Percentiles rank a stretch among this genome's conserved stretches.
Conservation (phyloP, 176 grass and related monocot species). For the Poa pratensis region DNA sequence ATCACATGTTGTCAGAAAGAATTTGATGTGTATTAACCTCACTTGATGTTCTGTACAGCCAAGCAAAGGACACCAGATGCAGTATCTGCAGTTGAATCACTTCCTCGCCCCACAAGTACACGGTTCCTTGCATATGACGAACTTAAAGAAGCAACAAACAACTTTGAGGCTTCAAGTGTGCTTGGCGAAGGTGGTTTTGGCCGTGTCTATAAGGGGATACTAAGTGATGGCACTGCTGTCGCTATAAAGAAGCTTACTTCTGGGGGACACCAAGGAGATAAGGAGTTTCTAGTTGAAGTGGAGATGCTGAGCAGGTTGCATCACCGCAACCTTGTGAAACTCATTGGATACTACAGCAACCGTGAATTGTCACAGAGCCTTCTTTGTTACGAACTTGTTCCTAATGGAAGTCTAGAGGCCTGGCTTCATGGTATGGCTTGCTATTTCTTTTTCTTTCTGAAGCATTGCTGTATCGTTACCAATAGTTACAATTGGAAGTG, state of each 20-base stretch:
- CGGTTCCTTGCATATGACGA: slow-evolving; percentile 90
- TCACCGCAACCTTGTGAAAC: slow-evolving; percentile 98
- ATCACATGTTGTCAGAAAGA: slow-evolving; percentile 6
- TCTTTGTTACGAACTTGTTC: slow-evolving; percentile 97
- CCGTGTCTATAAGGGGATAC: slow-evolving; percentile 84
- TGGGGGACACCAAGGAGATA: slow-evolving; percentile 96
- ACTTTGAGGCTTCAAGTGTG: slow-evolving; percentile 79
- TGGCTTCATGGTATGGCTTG: slow-evolving; percentile 93
- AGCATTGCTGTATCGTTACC: neutral
- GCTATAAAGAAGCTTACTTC: slow-evolving; percentile 93
- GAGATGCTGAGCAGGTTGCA: slow-evolving; percentile 99
- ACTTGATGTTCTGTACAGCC: slow-evolving; percentile 48
- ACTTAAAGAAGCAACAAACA: slow-evolving; percentile 91
- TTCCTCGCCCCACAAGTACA: slow-evolving; percentile 83
- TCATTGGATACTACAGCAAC: slow-evolving; percentile 90
- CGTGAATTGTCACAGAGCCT: slow-evolving; percentile 81
- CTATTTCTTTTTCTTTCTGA: slow-evolving; percentile 31
- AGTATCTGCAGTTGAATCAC: slow-evolving; percentile 78
- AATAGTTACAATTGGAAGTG: slow-evolving; percentile 9
- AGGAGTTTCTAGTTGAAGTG: slow-evolving; percentile 98
- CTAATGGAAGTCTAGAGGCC: slow-evolving; percentile 95
- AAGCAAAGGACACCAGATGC: slow-evolving; percentile 68
- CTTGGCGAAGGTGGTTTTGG: slow-evolving; percentile 99
- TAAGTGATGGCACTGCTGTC: slow-evolving; percentile 90
- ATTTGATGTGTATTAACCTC: slow-evolving; percentile 15